Conservation (phyloP, 306 rosid species). For the Gleditsia sinensis region DNA sequence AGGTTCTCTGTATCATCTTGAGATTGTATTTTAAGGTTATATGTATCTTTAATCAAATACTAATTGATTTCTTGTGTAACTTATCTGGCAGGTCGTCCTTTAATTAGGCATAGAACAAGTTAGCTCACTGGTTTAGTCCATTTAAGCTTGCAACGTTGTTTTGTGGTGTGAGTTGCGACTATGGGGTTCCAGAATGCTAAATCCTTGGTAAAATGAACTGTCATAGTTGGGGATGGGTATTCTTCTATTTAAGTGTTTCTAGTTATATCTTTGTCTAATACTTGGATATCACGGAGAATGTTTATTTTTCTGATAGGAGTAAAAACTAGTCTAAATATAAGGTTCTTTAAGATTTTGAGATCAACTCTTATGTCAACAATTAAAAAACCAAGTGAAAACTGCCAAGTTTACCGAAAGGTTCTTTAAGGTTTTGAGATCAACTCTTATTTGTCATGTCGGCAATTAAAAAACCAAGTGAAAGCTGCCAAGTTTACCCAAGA, state of each 20-base stretch:
- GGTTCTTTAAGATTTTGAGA: neutral
- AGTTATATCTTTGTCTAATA: neutral
- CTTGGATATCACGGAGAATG: neutral
- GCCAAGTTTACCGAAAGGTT: too few relatives aligned
- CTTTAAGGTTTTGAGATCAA: too few relatives aligned
- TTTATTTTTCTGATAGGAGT: neutral
- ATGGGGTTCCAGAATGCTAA: neutral
- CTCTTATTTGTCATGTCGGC: too few relatives aligned
- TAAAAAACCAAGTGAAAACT: too few relatives aligned
- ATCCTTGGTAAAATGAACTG: neutral
- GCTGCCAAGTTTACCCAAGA: too few relatives aligned
- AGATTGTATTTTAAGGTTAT: too few relatives aligned
- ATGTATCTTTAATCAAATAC: slow-evolving; percentile 10
- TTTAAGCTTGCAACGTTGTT: slow-evolving; percentile 17
- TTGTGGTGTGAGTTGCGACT: neutral
- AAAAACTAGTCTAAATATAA: neutral
- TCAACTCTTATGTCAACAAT: neutral
- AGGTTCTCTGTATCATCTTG: slow-evolving; percentile 1
- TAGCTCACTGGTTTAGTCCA: neutral
- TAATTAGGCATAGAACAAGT: slow-evolving; percentile 28
- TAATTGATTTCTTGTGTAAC: slow-evolving; percentile 6
- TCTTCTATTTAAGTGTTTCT: neutral
- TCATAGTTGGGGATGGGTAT: neutral
- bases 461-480: too few relatives aligned
- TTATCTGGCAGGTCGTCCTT: slow-evolving; percentile 25